These are phyloP conservation scores for Calendula officinalis DNA, from an alignment of 129 eudicot genomes.

Conservation along the genomic window DNA sequence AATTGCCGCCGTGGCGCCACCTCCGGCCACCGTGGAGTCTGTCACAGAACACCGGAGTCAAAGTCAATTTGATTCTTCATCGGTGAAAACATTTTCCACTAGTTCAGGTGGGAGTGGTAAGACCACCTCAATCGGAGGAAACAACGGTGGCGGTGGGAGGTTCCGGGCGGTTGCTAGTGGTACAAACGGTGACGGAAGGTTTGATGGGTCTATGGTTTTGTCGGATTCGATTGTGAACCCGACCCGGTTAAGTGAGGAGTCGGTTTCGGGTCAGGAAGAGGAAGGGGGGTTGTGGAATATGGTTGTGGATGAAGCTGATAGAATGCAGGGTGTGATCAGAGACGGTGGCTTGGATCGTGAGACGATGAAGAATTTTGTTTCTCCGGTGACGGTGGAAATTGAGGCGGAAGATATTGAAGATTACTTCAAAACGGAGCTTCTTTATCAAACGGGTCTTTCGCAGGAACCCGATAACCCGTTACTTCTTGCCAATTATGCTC, in stretches of 20 bases:
- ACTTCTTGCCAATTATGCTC: constrained; percentile 83
- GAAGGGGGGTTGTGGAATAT: constrained; percentile 63
- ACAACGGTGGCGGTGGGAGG: constrained; percentile 78
- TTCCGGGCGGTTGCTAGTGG: constrained; percentile 55
- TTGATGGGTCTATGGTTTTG: constrained; percentile 33
- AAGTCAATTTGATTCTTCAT: constrained; percentile 49
- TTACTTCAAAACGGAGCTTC: constrained; percentile 55
- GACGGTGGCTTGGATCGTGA: constrained; percentile 60
- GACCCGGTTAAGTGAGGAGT: constrained; percentile 42
- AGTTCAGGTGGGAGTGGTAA: constrained; percentile 46
- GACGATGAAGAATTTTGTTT: constrained; percentile 50
- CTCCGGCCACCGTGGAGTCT: constrained; percentile 29
- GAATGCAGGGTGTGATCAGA: constrained; percentile 46
- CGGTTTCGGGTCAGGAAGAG: constrained; percentile 42
- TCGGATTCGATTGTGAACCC: constrained; percentile 32
- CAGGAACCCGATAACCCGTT: constrained; percentile 73
- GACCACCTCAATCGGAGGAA: constrained; percentile 56
- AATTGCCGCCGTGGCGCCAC: constrained; percentile 29
- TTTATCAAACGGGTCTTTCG: constrained; percentile 53
- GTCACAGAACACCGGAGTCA: constrained; percentile 3
- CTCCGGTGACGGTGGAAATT: constrained; percentile 63
- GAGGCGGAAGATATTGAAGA: constrained; percentile 58
- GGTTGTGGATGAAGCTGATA: constrained; percentile 60
- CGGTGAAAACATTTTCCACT: constrained; percentile 32
- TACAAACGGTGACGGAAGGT: constrained; percentile 66